Conservation (phyloP, 208 protist genomes). For the Trypanosoma platydactyli region DNA sequence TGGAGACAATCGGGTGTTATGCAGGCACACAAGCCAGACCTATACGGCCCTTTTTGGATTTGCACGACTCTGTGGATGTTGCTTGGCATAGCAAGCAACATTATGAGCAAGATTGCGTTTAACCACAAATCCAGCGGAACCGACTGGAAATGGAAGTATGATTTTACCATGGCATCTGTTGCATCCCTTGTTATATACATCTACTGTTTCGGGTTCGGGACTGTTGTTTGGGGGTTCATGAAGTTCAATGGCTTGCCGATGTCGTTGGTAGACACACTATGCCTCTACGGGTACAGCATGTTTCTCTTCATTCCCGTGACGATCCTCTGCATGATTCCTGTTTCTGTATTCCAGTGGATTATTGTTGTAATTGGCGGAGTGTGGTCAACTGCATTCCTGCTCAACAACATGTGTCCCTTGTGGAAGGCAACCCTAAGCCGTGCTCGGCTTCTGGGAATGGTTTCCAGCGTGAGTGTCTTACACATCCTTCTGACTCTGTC, state of each 20-base stretch:
- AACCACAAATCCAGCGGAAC: slow-evolving; percentile 23
- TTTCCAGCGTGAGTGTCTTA: slow-evolving; percentile 47
- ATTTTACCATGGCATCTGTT: slow-evolving; percentile 75
- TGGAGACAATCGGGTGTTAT: slow-evolving; percentile 47
- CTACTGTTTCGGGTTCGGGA: slow-evolving; percentile 82
- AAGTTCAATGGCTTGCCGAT: slow-evolving; percentile 79
- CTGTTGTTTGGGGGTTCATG: slow-evolving; percentile 82
- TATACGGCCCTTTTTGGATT: slow-evolving; percentile 92
- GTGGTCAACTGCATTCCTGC: slow-evolving; percentile 73
- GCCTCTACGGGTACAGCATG: slow-evolving; percentile 91
- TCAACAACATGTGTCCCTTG: slow-evolving; percentile 83
- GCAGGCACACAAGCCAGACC: slow-evolving; percentile 64
- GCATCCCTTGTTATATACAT: slow-evolving; percentile 80
- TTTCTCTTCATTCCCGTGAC: slow-evolving; percentile 77
- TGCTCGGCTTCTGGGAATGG: slow-evolving; percentile 71
- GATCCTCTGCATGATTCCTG: slow-evolving; percentile 77
- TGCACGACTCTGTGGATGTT: slow-evolving; percentile 91
- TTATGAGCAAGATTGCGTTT: slow-evolving; percentile 71
- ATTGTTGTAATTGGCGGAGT: slow-evolving; percentile 63
- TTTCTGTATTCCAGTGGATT: slow-evolving; percentile 68
- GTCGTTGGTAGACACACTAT: slow-evolving; percentile 70
- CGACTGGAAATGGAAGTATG: slow-evolving; percentile 59
- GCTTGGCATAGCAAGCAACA: slow-evolving; percentile 80
- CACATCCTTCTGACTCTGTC: slow-evolving; percentile 78
- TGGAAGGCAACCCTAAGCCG: slow-evolving; percentile 66